A percentile compares a stretch with the other conserved stretches of the same genome.
These are phyloP conservation scores for Teratosphaeriaceae sp. DNA, from an alignment of 2,329 filamentous ascomycete genomes.

Conservation along the genomic window DNA sequence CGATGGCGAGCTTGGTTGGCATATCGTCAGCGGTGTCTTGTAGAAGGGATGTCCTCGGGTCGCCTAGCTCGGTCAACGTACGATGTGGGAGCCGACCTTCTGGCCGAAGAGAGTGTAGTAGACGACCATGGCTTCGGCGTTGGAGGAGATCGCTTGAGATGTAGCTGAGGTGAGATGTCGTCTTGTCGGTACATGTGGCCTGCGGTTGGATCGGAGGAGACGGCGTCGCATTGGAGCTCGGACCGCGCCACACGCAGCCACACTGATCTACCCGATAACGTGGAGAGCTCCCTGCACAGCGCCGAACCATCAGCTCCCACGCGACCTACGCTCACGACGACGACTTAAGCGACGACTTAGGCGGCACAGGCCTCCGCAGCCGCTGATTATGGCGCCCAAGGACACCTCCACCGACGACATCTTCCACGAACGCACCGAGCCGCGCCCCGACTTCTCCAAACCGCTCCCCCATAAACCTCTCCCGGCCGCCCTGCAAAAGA, in stretches of 20 bases:
- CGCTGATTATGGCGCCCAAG: slow-evolving; percentile 35
- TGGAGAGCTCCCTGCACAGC: no score
- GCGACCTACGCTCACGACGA: no score
- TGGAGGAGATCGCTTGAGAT: no score
- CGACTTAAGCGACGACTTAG: no score
- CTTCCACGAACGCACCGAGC: slow-evolving; percentile 35
- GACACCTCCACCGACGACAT: slow-evolving; percentile 28
- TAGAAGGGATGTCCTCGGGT: not conserved
- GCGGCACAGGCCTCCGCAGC: no score
- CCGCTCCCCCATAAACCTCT: slow-evolving; percentile 46
- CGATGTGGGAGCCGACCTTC: slow-evolving; percentile 49
- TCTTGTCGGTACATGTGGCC: not conserved
- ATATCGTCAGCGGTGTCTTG: slow-evolving; percentile 1
- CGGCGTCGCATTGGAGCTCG: no score
- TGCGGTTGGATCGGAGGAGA: not conserved
- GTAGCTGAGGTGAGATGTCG: not conserved
- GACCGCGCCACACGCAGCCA: no score
- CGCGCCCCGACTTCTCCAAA: slow-evolving; percentile 42
- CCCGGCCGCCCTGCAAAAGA: slow-evolving; percentile 49
- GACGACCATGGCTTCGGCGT: slow-evolving; percentile 39
- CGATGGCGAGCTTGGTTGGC: slow-evolving; percentile 51
- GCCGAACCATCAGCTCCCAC: no score
- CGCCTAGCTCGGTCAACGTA: slow-evolving; percentile 29
- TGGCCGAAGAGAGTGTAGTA: slow-evolving; percentile 47
- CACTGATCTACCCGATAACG: no score